Percentiles rank a stretch among this genome's conserved stretches.
Evolutionary conservation across 768 basidiomycete genomes (phyloP).

Genomic region (Termitomyces sp.): DNA sequence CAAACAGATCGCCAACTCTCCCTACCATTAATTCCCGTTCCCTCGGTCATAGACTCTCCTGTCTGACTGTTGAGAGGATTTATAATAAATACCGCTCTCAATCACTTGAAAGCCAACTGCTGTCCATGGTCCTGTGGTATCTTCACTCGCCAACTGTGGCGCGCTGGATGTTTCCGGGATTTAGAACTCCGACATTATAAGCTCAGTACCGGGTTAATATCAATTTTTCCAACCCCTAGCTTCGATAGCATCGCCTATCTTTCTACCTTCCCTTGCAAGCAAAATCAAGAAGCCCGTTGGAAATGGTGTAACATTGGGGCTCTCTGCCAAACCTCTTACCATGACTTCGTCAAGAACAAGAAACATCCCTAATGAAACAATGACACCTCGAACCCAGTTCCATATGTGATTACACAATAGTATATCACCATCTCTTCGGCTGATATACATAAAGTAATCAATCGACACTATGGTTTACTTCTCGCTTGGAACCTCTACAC

Average conservation of each 20-base stretch:
- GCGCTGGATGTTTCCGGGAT: neutral
- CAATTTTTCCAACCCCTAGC: too few relatives aligned
- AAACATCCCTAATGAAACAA: too few relatives aligned
- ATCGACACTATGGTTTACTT: neutral
- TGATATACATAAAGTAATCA: neutral
- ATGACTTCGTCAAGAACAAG: too few relatives aligned
- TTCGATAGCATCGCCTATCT: neutral
- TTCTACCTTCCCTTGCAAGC: neutral
- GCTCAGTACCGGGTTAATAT: neutral
- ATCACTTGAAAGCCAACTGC: neutral
- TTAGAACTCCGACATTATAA: neutral
- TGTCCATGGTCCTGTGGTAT: neutral
- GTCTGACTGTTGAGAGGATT: neutral
- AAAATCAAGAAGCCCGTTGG: neutral
- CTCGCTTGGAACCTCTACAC: neutral
- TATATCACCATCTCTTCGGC: neutral
- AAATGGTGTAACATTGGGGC: neutral
- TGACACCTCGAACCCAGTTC: neutral
- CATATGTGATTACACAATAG: neutral
- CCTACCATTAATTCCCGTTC: neutral
- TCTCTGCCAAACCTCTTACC: neutral
- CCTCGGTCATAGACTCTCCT: neutral
- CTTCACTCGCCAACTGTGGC: neutral
- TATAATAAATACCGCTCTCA: neutral
- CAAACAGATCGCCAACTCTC: slow-evolving; percentile 16